Percentiles rank a stretch among this genome's conserved stretches.
These are phyloP conservation scores for Agrostemma githago DNA, from an alignment of 148 eudicot genomes.

Conservation along the genomic window DNA sequence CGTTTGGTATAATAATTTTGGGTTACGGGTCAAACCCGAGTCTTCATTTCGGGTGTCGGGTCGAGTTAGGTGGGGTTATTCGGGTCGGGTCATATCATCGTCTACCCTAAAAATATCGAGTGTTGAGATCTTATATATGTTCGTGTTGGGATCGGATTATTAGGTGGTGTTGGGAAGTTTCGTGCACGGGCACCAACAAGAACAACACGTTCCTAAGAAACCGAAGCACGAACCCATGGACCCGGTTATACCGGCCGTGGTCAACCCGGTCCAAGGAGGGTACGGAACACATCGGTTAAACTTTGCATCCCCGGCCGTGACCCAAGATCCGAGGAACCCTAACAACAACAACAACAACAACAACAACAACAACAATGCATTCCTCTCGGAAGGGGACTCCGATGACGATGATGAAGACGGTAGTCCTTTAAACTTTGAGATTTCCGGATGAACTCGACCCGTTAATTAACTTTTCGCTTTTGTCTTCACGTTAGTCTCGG, in stretches of 20 bases:
- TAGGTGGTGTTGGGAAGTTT: constrained; percentile 86
- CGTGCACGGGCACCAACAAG: constrained; percentile 52
- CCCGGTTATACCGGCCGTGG: constrained; percentile 33
- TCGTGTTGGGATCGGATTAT: constrained; percentile 9
- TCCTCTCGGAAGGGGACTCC: constrained; percentile 44
- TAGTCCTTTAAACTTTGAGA: constrained; percentile 34
- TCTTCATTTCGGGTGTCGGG: too few relatives aligned
- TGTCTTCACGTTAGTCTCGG: constrained; percentile 12
- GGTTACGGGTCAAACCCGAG: too few relatives aligned
- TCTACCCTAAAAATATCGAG: not conserved
- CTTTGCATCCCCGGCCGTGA: constrained; percentile 36
- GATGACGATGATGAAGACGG: constrained; percentile 35
- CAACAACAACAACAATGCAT: constrained; percentile 31
- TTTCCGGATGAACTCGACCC: constrained; percentile 42
- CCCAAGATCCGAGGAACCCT: constrained; percentile 33
- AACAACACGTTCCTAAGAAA: constrained; percentile 64
- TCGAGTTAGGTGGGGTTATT: too few relatives aligned
- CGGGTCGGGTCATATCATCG: not conserved
- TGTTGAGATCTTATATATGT: not conserved
- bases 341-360: constrained; percentile 31
- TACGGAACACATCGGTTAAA: constrained; percentile 36
- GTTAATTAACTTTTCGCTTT: constrained; percentile 6
- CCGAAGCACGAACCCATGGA: constrained; percentile 41
- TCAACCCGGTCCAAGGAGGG: constrained; percentile 32
- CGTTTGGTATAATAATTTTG: too few relatives aligned